phyloP scores from a whole-genome alignment of 2,329 filamentous ascomycete genomes.

The Cryphonectria naterciae region DNA sequence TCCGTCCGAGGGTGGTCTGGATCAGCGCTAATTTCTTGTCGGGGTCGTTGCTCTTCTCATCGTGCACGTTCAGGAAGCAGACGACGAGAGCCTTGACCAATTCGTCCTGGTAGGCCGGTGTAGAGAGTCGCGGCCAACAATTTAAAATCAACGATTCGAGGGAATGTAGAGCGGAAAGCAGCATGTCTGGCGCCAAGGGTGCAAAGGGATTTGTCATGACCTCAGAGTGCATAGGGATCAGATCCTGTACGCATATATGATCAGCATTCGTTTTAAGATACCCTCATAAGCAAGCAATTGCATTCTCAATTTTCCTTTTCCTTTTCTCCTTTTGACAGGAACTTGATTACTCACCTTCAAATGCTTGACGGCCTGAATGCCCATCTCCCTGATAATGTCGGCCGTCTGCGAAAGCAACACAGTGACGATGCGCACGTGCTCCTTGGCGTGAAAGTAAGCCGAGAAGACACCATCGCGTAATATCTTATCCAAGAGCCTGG shows the following conservation, averaged over 20 bases:
- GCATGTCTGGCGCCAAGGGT: conserved; percentile 54
- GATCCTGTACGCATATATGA: conserved; percentile 48
- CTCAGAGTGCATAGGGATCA: conserved; percentile 68
- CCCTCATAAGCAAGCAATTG: conserved; percentile 3
- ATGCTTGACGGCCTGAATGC: conserved; percentile 68
- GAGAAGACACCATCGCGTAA: conserved; percentile 60
- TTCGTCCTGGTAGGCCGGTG: conserved; percentile 61
- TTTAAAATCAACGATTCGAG: conserved; percentile 62
- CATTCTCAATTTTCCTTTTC: conserved; percentile 32
- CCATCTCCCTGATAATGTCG: conserved; percentile 58
- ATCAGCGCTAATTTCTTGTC: conserved; percentile 36
- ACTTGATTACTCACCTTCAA: conserved; percentile 57
- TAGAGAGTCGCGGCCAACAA: conserved; percentile 69
- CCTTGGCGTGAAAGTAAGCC: conserved; percentile 60
- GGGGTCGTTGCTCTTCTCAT: conserved; percentile 36
- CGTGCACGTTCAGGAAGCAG: conserved; percentile 65
- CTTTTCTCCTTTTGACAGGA: conserved; percentile 25
- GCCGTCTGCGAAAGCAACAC: conserved; percentile 57
- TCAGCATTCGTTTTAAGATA: conserved; percentile 18
- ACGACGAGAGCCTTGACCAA: conserved; percentile 64
- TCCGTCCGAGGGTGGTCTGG: conserved; percentile 38
- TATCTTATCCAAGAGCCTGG: conserved; percentile 55
- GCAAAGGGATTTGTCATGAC: conserved; percentile 73
- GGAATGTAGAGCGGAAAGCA: conserved; percentile 56
- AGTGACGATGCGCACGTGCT: conserved; percentile 61